Evolutionary conservation across 1,284 basidiomycete species (phyloP), one percentile per base, ranked within the genome.

Genomic region (Entoloma clypeatum): DNA sequence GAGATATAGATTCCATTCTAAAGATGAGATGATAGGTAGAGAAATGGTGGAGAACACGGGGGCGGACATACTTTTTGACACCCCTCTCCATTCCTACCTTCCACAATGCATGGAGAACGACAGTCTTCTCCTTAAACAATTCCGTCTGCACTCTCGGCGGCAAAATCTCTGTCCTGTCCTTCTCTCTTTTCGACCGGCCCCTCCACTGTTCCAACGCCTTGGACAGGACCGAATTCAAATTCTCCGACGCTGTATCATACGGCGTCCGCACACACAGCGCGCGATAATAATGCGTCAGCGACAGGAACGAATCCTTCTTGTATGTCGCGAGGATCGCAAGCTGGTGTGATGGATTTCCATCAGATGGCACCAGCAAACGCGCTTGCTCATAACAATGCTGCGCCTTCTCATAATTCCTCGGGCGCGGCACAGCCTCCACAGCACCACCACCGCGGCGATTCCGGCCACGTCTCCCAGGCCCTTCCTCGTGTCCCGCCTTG

Each of bases 321-420:
- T 94, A 94, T 16, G 84, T 82, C 2, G 92, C 80, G 19, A 99
- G 75, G 35, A 98, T 93, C 1, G 94, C 95, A 19, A 99, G 79
- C 64, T 98, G 94, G 59, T 98, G 95, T 28, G 86, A 95, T 1
- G 95, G 81, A 55, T 95, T 93, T 7, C 91, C 90, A 41, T 79
- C 75, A 43, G 85, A 74, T 0, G 93, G 92, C n/a, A 86, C 68
- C 5, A 96, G 71, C 22, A 82, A 58, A 32, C 86, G 75, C 3
- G 93, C 93, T 50, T 89, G 85, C 48, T 90, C 79, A 62, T 96
- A 97, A 57, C 84, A 90, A 35, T 75, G 76, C 37, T 79, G 77
- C 0, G 93, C 88, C 51, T 77, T 82, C 22, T 77, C 73, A 58
- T 85, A 94, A 53, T 84, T 86, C 46, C 81, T 67, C 26, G 74